A percentile compares a stretch with the other conserved stretches of the same genome.
Conservation (phyloP, 768 basidiomycete genomes). For the Scleroderma bovista region DNA sequence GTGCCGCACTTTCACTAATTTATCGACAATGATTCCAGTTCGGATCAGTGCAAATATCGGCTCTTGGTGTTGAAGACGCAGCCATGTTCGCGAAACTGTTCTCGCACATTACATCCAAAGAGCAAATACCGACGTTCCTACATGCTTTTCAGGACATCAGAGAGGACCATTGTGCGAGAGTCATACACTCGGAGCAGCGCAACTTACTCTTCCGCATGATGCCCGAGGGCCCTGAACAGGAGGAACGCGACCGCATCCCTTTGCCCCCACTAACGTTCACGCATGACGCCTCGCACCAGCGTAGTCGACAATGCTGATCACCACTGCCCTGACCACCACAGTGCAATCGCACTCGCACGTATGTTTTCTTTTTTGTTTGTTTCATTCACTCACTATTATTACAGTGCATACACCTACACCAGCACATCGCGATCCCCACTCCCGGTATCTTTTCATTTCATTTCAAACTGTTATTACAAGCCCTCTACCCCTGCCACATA, state of each 20-base stretch:
- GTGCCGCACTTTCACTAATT: background rate
- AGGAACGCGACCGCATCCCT: slow-evolving; percentile 39
- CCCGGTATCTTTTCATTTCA: too few relatives aligned
- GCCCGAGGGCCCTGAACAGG: slow-evolving; percentile 39
- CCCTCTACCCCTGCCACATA: too few relatives aligned
- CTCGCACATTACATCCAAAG: slow-evolving; percentile 39
- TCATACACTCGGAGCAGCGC: slow-evolving; percentile 39
- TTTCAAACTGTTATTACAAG: too few relatives aligned
- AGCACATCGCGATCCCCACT: too few relatives aligned
- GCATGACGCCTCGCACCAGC: too few relatives aligned
- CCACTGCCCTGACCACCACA: too few relatives aligned
- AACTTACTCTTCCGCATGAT: slow-evolving; percentile 42
- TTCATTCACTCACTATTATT: too few relatives aligned
- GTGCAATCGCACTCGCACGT: too few relatives aligned
- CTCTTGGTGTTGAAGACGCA: slow-evolving; percentile 56
- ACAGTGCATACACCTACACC: too few relatives aligned
- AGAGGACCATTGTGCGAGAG: slow-evolving; percentile 43
- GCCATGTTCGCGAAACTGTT: slow-evolving; percentile 57
- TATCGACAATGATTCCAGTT: slow-evolving; percentile 34
- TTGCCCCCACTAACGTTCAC: too few relatives aligned
- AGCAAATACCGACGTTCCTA: slow-evolving; percentile 47
- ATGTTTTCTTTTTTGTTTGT: too few relatives aligned
- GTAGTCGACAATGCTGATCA: too few relatives aligned
- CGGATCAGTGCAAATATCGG: slow-evolving; percentile 46
- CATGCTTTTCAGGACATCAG: slow-evolving; percentile 55